Evolutionary conservation across 2,329 filamentous ascomycete genomes (phyloP).

Genomic region (Cercospora brassicicola): DNA sequence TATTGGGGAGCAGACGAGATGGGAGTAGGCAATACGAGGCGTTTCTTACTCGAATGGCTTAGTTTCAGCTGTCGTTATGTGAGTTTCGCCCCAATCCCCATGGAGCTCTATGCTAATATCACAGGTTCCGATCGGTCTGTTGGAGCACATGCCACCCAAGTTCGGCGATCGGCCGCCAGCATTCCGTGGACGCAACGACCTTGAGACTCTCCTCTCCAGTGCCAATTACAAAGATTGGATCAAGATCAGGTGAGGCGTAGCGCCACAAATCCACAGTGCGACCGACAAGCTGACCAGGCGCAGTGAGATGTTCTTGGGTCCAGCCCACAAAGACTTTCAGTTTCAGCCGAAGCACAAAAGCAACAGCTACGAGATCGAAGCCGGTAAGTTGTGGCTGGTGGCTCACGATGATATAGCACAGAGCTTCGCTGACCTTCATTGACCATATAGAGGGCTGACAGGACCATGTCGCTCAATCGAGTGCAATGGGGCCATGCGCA

Average conservation of each 20-base stretch:
- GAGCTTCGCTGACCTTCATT: background rate
- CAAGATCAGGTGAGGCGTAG: constrained; percentile 75
- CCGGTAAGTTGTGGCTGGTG: constrained; percentile 40
- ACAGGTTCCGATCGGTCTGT: constrained; percentile 71
- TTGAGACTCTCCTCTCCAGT: constrained; percentile 91
- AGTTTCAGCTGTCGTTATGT: constrained; percentile 88
- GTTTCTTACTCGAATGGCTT: constrained; percentile 93
- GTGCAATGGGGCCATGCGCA: background rate
- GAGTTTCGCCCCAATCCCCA: background rate
- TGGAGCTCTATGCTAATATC: background rate
- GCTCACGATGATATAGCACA: background rate
- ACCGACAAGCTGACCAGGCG: constrained; percentile 10
- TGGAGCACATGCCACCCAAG: constrained; percentile 83
- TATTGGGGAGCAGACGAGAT: constrained; percentile 96
- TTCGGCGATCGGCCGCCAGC: constrained; percentile 87
- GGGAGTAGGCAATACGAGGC: constrained; percentile 82
- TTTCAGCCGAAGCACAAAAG: constrained; percentile 99
- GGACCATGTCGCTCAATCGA: background rate
- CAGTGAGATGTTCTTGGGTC: constrained; percentile 97
- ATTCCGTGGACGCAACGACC: constrained; percentile 79
- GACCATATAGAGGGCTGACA: background rate
- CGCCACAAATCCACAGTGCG: background rate
- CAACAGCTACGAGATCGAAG: constrained; percentile 81
- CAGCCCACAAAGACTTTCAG: constrained; percentile 82
- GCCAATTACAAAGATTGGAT: constrained; percentile 97